A percentile compares a stretch with the other conserved stretches of the same genome.
Conservation (phyloP, 768 basidiomycete genomes). For the Boletus sp. region DNA sequence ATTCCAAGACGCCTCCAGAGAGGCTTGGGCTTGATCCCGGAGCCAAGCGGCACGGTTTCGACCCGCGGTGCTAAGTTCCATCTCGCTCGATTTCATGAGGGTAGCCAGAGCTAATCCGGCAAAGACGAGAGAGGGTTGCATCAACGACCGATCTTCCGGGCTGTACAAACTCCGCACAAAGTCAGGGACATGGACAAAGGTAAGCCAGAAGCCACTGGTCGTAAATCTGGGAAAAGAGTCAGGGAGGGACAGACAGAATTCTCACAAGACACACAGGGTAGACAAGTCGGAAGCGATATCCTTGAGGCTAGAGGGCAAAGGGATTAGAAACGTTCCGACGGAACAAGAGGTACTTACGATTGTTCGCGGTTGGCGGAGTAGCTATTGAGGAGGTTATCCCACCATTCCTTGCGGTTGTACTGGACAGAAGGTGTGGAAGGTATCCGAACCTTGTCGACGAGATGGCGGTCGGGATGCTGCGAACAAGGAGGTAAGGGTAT, state of each 20-base stretch:
- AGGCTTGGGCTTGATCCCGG: constrained; percentile 53
- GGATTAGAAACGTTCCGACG: background rate
- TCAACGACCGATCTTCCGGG: constrained; percentile 48
- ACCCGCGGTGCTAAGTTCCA: constrained; percentile 54
- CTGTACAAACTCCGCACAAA: constrained; percentile 53
- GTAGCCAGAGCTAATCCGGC: constrained; percentile 68
- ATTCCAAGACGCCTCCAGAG: constrained; percentile 51
- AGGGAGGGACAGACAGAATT: constrained; percentile 3
- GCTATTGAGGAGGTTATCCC: constrained; percentile 45
- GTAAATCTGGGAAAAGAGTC: constrained; percentile 47
- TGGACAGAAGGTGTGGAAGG: constrained; percentile 30
- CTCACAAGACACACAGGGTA: constrained; percentile 43
- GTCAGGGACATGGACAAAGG: constrained; percentile 60
- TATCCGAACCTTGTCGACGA: constrained; percentile 28
- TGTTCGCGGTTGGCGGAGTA: constrained; percentile 42
- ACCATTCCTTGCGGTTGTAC: constrained; percentile 42
- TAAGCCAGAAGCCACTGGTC: constrained; percentile 64
- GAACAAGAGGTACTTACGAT: constrained; percentile 34
- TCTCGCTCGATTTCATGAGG: constrained; percentile 70
- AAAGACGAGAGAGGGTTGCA: constrained; percentile 72
- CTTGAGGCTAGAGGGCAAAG: constrained; percentile 37
- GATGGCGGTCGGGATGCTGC: constrained; percentile 30
- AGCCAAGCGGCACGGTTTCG: constrained; percentile 57
- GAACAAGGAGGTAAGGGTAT: constrained; percentile 5
- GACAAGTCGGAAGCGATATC: constrained; percentile 51